These are phyloP conservation scores for Solanum hybrid DNA, from an alignment of 305 asterid species.

Conservation along the genomic window DNA sequence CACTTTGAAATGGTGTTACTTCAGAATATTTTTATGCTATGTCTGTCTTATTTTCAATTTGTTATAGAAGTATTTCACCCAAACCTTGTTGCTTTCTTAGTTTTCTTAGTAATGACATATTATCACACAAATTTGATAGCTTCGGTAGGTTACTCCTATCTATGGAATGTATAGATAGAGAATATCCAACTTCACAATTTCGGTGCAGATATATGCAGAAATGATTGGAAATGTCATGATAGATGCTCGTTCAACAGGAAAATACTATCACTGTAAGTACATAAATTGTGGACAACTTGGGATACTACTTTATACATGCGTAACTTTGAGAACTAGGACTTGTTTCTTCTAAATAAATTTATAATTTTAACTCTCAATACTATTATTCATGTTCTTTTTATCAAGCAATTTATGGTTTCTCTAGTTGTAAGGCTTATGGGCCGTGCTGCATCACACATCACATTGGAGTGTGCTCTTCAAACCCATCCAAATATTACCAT, in stretches of 20 bases:
- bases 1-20: background rate
- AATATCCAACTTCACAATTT: background rate
- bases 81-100: background rate
- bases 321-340: background rate
- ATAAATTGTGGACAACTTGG: background rate
- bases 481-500: conserved; percentile 61
- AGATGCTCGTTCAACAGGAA: conserved; percentile 98
- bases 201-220: conserved; percentile 79
- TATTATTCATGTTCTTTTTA: background rate
- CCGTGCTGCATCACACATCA: conserved; percentile 59
- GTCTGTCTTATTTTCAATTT: background rate
- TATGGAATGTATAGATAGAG: background rate
- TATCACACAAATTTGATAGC: background rate
- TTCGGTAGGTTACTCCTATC: background rate
- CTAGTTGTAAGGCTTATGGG: conserved; percentile 64
- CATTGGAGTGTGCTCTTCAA: conserved; percentile 57
- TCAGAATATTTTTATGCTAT: background rate
- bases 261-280: conserved; percentile 86
- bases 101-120: background rate
- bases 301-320: background rate
- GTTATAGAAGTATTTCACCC: background rate
- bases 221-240: conserved; percentile 97
- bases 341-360: background rate
- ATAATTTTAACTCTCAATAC: background rate
- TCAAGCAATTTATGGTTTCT: background rate